Evolutionary conservation across 2,329 filamentous ascomycete species (phyloP).

Genomic region (Neopestalotiopsis rosae): DNA sequence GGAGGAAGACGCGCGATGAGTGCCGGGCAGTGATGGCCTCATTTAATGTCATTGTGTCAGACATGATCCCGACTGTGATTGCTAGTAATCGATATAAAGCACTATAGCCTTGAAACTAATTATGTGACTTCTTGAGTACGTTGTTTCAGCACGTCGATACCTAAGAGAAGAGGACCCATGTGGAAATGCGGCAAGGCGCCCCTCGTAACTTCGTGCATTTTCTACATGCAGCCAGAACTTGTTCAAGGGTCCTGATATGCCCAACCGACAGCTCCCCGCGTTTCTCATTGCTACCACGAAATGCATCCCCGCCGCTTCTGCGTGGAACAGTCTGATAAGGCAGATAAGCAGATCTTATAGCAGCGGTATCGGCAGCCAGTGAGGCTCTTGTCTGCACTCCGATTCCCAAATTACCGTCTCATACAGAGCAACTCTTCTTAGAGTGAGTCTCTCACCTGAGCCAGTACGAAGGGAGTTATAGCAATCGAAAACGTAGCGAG

Average conservation of each 20-base stretch:
- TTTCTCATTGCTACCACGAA: neutral
- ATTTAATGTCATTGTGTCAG: constrained; percentile 1
- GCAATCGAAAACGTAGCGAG: too few relatives aligned
- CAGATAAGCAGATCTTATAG: too few relatives aligned
- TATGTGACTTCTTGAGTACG: neutral
- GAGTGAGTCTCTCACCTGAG: too few relatives aligned
- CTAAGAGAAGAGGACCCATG: neutral
- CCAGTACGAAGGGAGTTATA: too few relatives aligned
- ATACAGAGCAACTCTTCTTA: too few relatives aligned
- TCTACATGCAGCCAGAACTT: neutral
- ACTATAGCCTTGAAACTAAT: neutral
- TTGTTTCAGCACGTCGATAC: neutral
- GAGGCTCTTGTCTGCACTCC: too few relatives aligned
- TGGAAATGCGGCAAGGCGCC: neutral
- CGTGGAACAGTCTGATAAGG: too few relatives aligned
- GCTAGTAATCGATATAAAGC: too few relatives aligned
- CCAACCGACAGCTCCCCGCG: neutral
- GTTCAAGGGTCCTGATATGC: neutral
- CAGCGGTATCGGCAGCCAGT: too few relatives aligned
- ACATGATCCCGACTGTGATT: neutral
- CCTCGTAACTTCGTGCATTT: neutral
- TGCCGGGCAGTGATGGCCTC: neutral
- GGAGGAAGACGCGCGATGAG: constrained; percentile 8
- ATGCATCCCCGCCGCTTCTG: neutral
- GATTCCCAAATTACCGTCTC: too few relatives aligned